These are phyloP conservation scores for Pistacia vera DNA, from an alignment of 345 rosid genomes.

Conservation along the genomic window DNA sequence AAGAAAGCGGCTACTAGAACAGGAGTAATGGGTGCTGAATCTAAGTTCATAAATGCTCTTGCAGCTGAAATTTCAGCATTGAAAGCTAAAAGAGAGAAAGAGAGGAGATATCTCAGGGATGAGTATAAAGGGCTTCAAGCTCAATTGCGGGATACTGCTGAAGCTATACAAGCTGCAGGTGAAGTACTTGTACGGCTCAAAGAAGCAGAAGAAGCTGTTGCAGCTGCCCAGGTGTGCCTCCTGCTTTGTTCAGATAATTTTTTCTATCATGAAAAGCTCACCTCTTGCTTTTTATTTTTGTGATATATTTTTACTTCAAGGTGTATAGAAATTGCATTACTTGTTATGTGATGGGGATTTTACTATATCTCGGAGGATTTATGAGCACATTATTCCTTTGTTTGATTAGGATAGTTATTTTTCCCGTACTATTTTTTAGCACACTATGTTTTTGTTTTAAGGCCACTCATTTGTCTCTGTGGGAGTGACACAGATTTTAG, in stretches of 20 bases:
- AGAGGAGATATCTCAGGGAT: slow-evolving; percentile 78
- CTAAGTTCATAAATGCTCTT: slow-evolving; percentile 89
- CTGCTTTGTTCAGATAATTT: background rate
- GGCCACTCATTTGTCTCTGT: background rate
- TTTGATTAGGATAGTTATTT: background rate
- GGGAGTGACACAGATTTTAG: background rate
- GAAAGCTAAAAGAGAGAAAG: slow-evolving; percentile 83
- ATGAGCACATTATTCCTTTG: background rate
- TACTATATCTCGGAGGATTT: background rate
- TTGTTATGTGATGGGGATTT: no score
- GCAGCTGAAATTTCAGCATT: slow-evolving; percentile 92
- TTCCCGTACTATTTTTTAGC: background rate
- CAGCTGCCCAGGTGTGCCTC: slow-evolving; percentile 55
- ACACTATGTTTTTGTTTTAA: background rate
- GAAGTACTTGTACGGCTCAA: slow-evolving; percentile 93
- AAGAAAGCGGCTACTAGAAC: slow-evolving; percentile 93
- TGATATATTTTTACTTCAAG: background rate
- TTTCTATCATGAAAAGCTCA: background rate
- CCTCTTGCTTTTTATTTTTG: background rate
- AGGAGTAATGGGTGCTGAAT: slow-evolving; percentile 92
- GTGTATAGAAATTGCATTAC: background rate
- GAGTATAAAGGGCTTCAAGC: slow-evolving; percentile 88
- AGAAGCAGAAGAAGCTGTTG: slow-evolving; percentile 92
- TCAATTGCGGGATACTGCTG: slow-evolving; percentile 93
- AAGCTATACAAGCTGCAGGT: slow-evolving; percentile 98